Conservation (phyloP, 495 filamentous ascomycete genomes). For the Annulohypoxylon nitens region DNA sequence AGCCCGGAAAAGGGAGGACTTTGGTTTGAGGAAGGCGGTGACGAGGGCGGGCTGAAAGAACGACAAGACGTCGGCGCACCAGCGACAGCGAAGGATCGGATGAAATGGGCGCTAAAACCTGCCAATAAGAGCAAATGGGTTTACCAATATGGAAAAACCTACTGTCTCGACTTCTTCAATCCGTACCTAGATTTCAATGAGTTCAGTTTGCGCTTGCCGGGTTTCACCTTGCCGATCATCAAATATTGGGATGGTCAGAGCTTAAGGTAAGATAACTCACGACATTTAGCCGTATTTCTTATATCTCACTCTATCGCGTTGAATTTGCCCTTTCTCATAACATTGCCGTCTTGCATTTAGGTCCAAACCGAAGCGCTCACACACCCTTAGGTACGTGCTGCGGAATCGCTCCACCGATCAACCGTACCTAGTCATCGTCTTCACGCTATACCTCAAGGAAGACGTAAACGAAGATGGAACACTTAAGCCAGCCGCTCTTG, state of each 20-base stretch:
- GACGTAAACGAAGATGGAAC: slow-evolving; percentile 70
- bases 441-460: slow-evolving; percentile 77
- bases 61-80: slow-evolving; percentile 66
- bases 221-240: slow-evolving; percentile 79
- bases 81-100: slow-evolving; percentile 65
- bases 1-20: slow-evolving; percentile 61
- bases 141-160: slow-evolving; percentile 67
- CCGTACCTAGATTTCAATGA: slow-evolving; percentile 88
- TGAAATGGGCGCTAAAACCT: slow-evolving; percentile 72
- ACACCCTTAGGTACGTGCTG: slow-evolving; percentile 86
- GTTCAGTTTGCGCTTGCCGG: slow-evolving; percentile 83
- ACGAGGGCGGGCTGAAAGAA: slow-evolving; percentile 67
- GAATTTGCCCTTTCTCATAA: slow-evolving; percentile 34
- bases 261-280: slow-evolving; percentile 55
- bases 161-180: slow-evolving; percentile 89
- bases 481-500: slow-evolving; percentile 59
- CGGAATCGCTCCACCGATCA: slow-evolving; percentile 77
- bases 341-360: slow-evolving; percentile 38
- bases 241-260: slow-evolving; percentile 85
- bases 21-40: slow-evolving; percentile 77
- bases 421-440: slow-evolving; percentile 82
- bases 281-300: neutral
- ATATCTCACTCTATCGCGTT: slow-evolving; percentile 14
- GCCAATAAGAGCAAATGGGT: slow-evolving; percentile 63
- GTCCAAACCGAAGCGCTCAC: slow-evolving; percentile 64